Conservation (phyloP, 2,329 filamentous ascomycete species). For the Ascosphaera apis region DNA sequence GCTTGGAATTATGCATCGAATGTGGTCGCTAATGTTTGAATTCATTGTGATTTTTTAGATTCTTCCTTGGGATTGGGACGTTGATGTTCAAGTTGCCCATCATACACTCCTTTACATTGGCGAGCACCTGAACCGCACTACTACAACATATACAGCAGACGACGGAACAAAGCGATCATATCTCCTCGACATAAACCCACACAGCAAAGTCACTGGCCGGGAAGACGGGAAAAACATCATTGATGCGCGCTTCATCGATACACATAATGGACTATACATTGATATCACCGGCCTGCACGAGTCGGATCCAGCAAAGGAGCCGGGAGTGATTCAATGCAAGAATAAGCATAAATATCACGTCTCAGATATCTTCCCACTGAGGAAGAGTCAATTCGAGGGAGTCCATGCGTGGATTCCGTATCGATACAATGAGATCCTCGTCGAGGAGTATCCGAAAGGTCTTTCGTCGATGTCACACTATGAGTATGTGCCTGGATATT, state of each 20-base stretch:
- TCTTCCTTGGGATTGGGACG: constrained; percentile 66
- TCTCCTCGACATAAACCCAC: constrained; percentile 56
- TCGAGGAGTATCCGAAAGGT: constrained; percentile 17
- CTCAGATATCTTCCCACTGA: constrained; percentile 53
- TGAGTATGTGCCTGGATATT: constrained; percentile 7
- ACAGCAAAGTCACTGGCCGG: constrained; percentile 35
- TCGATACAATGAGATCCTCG: constrained; percentile 17
- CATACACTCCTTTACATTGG: constrained; percentile 43
- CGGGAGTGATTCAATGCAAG: constrained; percentile 56
- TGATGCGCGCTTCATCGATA: constrained; percentile 65
- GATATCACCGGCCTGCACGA: constrained; percentile 61
- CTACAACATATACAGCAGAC: constrained; percentile 24
- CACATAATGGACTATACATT: constrained; percentile 52
- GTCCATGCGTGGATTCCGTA: constrained; percentile 43
- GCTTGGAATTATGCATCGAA: constrained; percentile 8
- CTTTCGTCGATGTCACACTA: constrained; percentile 14
- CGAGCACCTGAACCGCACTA: constrained; percentile 44
- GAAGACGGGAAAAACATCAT: constrained; percentile 57
- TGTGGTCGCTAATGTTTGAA: neutral
- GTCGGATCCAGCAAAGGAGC: constrained; percentile 32
- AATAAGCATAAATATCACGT: constrained; percentile 51
- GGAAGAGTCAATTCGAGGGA: constrained; percentile 52
- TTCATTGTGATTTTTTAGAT: constrained; percentile 21
- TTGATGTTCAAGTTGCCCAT: constrained; percentile 56
- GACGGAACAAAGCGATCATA: constrained; percentile 30